phyloP scores from a whole-genome alignment of 176 grass and related monocot genomes.

The Carex scoparia region DNA sequence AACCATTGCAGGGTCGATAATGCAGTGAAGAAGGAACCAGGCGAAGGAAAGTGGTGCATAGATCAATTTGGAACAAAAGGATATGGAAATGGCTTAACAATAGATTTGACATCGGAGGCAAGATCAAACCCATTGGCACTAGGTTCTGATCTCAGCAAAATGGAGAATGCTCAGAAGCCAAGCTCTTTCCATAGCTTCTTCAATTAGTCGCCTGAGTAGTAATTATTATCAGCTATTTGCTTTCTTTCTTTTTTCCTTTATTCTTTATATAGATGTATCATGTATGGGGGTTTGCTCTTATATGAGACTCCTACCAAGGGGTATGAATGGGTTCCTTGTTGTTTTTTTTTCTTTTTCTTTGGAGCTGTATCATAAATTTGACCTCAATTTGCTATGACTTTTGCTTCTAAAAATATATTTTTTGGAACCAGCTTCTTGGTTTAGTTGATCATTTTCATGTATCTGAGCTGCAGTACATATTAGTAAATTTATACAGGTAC shows the following conservation, averaged over 20 bases:
- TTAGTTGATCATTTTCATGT: not conserved
- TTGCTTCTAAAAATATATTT: not conserved
- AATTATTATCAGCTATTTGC: not conserved
- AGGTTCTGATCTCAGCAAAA: conserved; percentile 29
- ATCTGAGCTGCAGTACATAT: not conserved
- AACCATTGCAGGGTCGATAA: not conserved
- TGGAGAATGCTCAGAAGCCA: conserved; percentile 17
- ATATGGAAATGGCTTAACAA: conserved; percentile 11
- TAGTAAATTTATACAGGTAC: not conserved
- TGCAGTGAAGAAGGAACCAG: conserved; percentile 18
- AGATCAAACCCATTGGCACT: conserved; percentile 18
- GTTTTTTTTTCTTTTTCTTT: not conserved
- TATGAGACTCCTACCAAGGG: not conserved
- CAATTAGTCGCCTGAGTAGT: conserved; percentile 11
- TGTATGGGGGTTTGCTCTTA: not conserved
- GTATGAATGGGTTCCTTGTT: not conserved
- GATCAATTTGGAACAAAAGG: conserved; percentile 1
- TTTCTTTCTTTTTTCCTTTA: not conserved
- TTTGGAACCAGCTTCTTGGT: not conserved
- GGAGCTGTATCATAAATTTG: conserved; percentile 8
- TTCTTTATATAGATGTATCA: not conserved
- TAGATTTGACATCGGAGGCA: conserved; percentile 10
- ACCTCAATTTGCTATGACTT: not conserved
- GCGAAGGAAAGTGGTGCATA: conserved; percentile 16
- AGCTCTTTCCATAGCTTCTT: conserved; percentile 38